These are phyloP conservation scores for Phylloporus rhodoxanthus DNA, from an alignment of 768 basidiomycete genomes.

Conservation along the genomic window DNA sequence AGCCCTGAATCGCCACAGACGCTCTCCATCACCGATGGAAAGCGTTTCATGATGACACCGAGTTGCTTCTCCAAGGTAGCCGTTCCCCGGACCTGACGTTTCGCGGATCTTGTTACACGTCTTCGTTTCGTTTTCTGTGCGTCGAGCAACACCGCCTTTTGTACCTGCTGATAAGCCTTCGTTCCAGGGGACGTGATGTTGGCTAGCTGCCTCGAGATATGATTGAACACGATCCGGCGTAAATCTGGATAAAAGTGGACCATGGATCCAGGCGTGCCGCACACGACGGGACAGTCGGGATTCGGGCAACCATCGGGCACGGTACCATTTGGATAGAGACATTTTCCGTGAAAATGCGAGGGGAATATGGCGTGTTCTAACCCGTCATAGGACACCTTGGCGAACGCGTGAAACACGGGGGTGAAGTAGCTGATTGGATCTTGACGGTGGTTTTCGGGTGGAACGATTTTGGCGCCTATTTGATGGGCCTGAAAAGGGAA, in stretches of 20 bases:
- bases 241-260: slow-evolving; percentile 59
- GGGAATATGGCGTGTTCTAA: slow-evolving; percentile 61
- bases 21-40: slow-evolving; percentile 29
- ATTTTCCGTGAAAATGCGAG: slow-evolving; percentile 72
- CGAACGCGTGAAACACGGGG: slow-evolving; percentile 45
- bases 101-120: slow-evolving; percentile 6
- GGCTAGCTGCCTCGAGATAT: slow-evolving; percentile 33
- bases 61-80: slow-evolving; percentile 22
- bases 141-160: slow-evolving; percentile 38
- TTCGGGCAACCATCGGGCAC: slow-evolving; percentile 72
- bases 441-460: slow-evolving; percentile 18
- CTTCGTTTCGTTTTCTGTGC: slow-evolving; percentile 15
- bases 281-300: slow-evolving; percentile 71
- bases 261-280: slow-evolving; percentile 77
- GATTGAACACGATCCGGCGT: slow-evolving; percentile 43
- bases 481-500: slow-evolving; percentile 29
- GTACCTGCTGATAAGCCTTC: slow-evolving; percentile 38
- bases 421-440: slow-evolving; percentile 35
- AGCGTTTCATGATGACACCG: slow-evolving; percentile 29
- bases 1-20: slow-evolving; percentile 45
- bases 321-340: slow-evolving; percentile 44
- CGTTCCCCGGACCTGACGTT: slow-evolving; percentile 16
- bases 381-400: slow-evolving; percentile 36
- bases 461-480: slow-evolving; percentile 32
- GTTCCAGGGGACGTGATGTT: slow-evolving; percentile 35